A percentile compares a stretch with the other conserved stretches of the same genome.
These are phyloP conservation scores for Arachis hypogaea DNA, from an alignment of 306 rosid species.

Conservation along the genomic window DNA sequence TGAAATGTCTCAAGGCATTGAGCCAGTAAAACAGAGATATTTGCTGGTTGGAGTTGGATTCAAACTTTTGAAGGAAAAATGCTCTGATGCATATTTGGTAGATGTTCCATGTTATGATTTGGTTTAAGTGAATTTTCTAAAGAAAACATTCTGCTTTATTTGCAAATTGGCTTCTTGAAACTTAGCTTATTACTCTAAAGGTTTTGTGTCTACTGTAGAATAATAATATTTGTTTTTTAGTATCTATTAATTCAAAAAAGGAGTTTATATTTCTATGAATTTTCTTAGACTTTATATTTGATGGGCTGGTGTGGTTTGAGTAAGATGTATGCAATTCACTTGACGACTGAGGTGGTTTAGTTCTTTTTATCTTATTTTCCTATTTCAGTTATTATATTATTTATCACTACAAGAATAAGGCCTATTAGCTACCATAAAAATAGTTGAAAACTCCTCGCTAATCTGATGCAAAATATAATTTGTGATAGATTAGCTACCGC, in stretches of 20 bases:
- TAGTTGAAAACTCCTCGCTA: no score
- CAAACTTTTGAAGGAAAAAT: no score
- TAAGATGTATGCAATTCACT: constrained; percentile 9
- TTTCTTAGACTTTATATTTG: neutral
- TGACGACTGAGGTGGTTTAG: neutral
- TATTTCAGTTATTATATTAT: no score
- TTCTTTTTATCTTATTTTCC: neutral
- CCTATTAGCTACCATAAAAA: no score
- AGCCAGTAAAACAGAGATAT: no score
- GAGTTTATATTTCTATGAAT: neutral
- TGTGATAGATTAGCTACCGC: no score
- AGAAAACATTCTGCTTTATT: neutral
- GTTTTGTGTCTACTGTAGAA: neutral
- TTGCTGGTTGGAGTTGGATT: no score
- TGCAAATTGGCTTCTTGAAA: constrained; percentile 18
- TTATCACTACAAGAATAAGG: no score
- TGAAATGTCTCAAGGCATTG: no score
- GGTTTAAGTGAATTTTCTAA: neutral
- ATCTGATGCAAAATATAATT: no score
- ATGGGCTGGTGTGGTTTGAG: constrained; percentile 23
- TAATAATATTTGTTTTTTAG: constrained; percentile 18
- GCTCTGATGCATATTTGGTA: no score
- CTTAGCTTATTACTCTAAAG: neutral
- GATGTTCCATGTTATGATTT: neutral
- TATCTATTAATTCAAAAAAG: constrained; percentile 10